Evolutionary conservation across 495 filamentous ascomycete genomes (phyloP).

Genomic region (Halenospora varia): DNA sequence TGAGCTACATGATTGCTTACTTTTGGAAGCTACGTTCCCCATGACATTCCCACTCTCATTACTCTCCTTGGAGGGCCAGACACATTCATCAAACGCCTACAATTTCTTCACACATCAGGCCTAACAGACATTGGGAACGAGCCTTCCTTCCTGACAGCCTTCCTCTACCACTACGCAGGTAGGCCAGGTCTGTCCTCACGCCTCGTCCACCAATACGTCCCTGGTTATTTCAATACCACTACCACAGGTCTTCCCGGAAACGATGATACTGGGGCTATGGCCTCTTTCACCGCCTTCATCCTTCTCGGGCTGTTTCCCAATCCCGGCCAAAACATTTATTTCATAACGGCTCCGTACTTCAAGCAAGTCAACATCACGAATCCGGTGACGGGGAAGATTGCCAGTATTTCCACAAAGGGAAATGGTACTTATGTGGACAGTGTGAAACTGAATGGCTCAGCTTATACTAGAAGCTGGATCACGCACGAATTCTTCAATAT

Average conservation of each 20-base stretch:
- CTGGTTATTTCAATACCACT: constrained; percentile 57
- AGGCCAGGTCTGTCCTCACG: constrained; percentile 57
- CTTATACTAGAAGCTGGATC: constrained; percentile 66
- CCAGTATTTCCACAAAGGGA: constrained; percentile 57
- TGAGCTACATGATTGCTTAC: constrained; percentile 48
- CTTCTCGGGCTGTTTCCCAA: constrained; percentile 74
- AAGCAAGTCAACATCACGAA: constrained; percentile 56
- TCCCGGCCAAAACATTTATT: constrained; percentile 68
- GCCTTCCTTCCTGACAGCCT: constrained; percentile 62
- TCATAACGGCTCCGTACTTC: constrained; percentile 65
- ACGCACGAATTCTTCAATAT: constrained; percentile 68
- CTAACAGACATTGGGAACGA: constrained; percentile 71
- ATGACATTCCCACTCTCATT: constrained; percentile 61
- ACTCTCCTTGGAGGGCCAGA: constrained; percentile 53
- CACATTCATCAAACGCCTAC: constrained; percentile 54
- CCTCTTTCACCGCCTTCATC: constrained; percentile 60
- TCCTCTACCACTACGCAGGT: constrained; percentile 66
- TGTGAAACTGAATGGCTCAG: constrained; percentile 58
- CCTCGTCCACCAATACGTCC: constrained; percentile 61
- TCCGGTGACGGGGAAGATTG: constrained; percentile 55
- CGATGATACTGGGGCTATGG: constrained; percentile 70
- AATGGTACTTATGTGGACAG: constrained; percentile 63
- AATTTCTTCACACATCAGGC: constrained; percentile 59
- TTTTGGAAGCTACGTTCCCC: constrained; percentile 42
- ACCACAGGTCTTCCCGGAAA: constrained; percentile 62